Evolutionary conservation across 1,139 yeast species (phyloP), one percentile per base, ranked within the genome.

Genomic region (Arxiozyma slooffiae): DNA sequence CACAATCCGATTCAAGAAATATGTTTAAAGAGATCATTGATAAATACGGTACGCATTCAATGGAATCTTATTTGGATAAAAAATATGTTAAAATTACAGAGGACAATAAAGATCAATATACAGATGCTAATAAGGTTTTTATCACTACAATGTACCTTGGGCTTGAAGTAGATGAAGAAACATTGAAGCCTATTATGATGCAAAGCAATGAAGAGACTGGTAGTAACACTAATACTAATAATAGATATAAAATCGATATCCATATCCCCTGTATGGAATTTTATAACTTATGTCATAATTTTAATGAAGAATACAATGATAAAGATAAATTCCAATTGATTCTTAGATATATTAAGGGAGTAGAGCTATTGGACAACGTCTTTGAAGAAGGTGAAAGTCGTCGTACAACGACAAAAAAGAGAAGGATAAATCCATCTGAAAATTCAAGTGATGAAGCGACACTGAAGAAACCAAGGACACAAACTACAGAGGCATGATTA

Each of bases 221-320:
- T 38, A n/a, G 67, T 60, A 48, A 78, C 75, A 14, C 30, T 23
- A 41, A 41, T n/a, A 79, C 73, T 36, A 82, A 79, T 61, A n/a
- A n/a, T n/a, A n/a, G 59, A 75, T 42, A 42, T 42, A 42, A 42
- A 34, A 8, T 92, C 55, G 97, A 92, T 64, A 85, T 92, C 49
- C 96, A 88, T 60, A 78, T 83, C 58, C 97, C 97, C 8, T 90
- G 97, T 63, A 78, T 88, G 20, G 98, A 92, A 55, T 92, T 90
- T 65, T 87, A 77, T 68, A 81, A 77, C 49, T 70, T 88, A 18
- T 87, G 97, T 67, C 82, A 87, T 58, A 75, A 80, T 40, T 87
- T 92, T 81, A 73, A 75, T 16, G 73, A 74, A 40, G 92, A 78
- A 61, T 78, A 83, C 57, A 82, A 78, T 51, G 77, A 78, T 42